Evolutionary conservation across 495 filamentous ascomycete species (phyloP), one percentile per base, ranked within the genome.

Genomic region (Neurospora pannonica): DNA sequence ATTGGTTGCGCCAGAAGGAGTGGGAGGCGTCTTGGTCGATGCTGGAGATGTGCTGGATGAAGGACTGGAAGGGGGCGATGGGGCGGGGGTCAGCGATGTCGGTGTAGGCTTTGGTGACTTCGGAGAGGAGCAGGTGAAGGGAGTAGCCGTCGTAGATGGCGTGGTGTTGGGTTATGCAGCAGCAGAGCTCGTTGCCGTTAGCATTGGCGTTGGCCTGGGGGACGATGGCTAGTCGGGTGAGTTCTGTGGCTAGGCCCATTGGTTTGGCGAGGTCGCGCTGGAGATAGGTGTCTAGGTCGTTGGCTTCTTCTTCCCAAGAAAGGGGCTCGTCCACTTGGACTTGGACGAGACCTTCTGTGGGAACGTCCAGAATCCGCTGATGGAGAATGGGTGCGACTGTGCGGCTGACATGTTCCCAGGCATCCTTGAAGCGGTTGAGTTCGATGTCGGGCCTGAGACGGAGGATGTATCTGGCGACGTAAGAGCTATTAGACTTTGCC

Each of bases 131-230:
- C 0, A 88, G 73, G 4, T 82, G 79, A 48, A 88, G 79, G 13
- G 85, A 88, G 89, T 89, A 92, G 36, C 89, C 89, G 74, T 92
- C 90, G 76, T 91, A 92, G 5, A 92, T 77, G 1, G 88, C 86
- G 76, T 92, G 90, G 73, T 92, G 90, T 7, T 89, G 83, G 19
- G 87, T 89, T 86, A 89, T 81, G 78, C 90, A 88, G 69, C 84
- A 67, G 9, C 34, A 13, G 46, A 36, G 73, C 10, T 40, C 21
- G 0, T 40, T 71, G 71, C 71, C 39, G 2, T 77, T 67, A 13
- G 38, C 0, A 2, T 38, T 38, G 37, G 13, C 5, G 40, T 42
- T 17, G 10, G 38, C 3, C 4, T n/a, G n/a, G 17, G 17, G 1
- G 28, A 80, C 71, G 11, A 83, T 74, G 5, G 80, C 73, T 31